Evolutionary conservation across 2,329 filamentous ascomycete genomes (phyloP).

Genomic region (Ophiognomonia clavigignenti-juglandacearum): DNA sequence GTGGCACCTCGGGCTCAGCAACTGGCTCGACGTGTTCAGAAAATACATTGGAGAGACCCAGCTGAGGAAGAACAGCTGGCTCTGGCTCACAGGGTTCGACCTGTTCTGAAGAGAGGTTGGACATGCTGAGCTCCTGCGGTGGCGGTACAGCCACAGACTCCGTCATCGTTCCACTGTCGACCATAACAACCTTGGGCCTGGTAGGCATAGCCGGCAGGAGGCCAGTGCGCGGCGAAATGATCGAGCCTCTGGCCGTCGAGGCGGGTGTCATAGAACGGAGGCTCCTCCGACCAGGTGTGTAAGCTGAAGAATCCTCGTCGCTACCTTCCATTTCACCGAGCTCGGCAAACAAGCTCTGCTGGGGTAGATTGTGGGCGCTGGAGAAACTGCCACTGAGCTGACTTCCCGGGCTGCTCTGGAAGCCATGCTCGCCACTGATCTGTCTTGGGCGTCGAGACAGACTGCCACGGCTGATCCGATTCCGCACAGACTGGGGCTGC

Average conservation of each 20-base stretch:
- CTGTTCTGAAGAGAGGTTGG: conserved; percentile 37
- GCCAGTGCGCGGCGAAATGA: conserved; percentile 34
- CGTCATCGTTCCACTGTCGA: conserved; percentile 58
- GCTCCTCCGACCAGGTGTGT: conserved; percentile 49
- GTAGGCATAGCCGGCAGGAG: conserved; percentile 39
- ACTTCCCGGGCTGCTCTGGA: conserved; percentile 58
- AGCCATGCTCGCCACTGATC: conserved; percentile 52
- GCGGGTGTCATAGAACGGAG: conserved; percentile 43
- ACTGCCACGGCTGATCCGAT: conserved; percentile 63
- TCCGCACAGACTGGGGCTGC: conserved; percentile 63
- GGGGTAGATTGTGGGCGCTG: conserved; percentile 44
- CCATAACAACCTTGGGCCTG: conserved; percentile 49
- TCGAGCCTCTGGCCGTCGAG: conserved; percentile 36
- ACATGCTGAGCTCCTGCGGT: conserved; percentile 36
- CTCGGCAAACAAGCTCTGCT: conserved; percentile 85
- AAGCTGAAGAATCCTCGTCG: conserved; percentile 63
- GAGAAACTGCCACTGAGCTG: conserved; percentile 50
- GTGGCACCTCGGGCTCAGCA: conserved; percentile 17
- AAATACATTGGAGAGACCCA: conserved; percentile 28
- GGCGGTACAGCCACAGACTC: conserved; percentile 45
- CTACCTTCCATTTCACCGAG: conserved; percentile 74
- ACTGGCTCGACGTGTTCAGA: conserved; percentile 23
- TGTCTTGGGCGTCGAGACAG: conserved; percentile 56
- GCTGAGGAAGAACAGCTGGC: conserved; percentile 26
- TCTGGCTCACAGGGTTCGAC: conserved; percentile 36